Evolutionary conservation across 257 asterid genomes (phyloP), one percentile per base, ranked within the genome.

Genomic region (Pogostemon cablin): DNA sequence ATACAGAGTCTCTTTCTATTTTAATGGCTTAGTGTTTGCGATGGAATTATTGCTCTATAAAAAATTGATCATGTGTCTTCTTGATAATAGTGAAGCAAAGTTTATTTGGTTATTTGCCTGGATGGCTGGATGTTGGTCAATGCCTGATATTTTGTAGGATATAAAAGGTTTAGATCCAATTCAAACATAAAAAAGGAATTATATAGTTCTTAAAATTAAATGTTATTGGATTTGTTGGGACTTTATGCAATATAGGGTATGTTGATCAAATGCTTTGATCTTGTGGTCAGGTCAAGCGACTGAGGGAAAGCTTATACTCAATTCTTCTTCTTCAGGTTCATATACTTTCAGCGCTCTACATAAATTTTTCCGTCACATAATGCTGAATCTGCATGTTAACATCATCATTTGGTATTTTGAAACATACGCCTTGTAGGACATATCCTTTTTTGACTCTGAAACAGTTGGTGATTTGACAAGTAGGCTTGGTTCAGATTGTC

Each of bases 401-500:
- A 57, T 39, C 57, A 40, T 17, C 64, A 43, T 40, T 12, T 65
- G 68, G 60, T 74, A 32, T 32, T 68, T 57, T 72, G 20, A 37
- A 67, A 40, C 25, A 61, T 72, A 55, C 71, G 47, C 62, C 71
- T 79, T 87, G 90, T 80, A 93, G 96, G 99, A 93, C 69, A 93
- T 89, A 80, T 84, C 96, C 47, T 93, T 91, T 86, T 91, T 91
- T 72, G 99, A 93, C 84, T 75, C 89, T 67, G 96, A 89, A 84
- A 89, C 98, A 64, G 95, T 93, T 80, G 99, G 99, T 73, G 96
- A 87, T 81, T 84, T 93, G 85, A 93, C 99, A 54, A 93, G 99
- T 84, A 87, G 99, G 87, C 96, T 93, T 68, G 97, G 99, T 82
- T 90, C 99, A 34, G 99, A 93, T 83, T 93, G 98, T 79, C 99